Evolutionary conservation across 257 asterid species (phyloP).

Genomic region (Nyctanthes arbortristis): DNA sequence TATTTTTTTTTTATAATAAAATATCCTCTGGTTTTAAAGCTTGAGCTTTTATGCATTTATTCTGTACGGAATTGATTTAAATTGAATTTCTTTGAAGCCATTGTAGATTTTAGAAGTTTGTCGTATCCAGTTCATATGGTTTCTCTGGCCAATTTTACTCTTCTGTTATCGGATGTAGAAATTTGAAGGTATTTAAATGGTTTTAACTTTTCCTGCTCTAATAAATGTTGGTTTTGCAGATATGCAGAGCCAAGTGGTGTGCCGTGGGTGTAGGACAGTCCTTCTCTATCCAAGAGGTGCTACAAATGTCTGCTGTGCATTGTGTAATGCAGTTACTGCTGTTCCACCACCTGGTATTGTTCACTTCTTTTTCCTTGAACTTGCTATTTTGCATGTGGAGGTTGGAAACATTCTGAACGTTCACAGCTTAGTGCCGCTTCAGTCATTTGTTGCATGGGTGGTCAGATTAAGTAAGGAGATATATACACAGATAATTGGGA

Average conservation of each 20-base stretch:
- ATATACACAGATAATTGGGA: not conserved
- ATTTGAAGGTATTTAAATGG: not conserved
- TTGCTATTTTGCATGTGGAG: not conserved
- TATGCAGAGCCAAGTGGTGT: not conserved
- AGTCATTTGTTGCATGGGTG: not conserved
- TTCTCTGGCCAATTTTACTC: not conserved
- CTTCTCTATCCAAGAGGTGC: not conserved
- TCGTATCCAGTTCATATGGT: not conserved
- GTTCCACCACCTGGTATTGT: not conserved
- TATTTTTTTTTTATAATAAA: too few species aligned
- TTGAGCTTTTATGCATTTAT: not conserved
- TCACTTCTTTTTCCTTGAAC: not conserved
- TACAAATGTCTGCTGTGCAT: not conserved
- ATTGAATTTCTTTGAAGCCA: not conserved
- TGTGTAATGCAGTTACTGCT: not conserved
- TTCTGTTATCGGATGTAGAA: not conserved
- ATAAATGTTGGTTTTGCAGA: not conserved
- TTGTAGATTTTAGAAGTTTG: not conserved
- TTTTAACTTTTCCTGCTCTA: not conserved
- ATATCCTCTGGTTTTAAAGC: too few species aligned
- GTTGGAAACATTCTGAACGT: not conserved
- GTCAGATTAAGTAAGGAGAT: not conserved
- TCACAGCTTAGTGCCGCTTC: not conserved
- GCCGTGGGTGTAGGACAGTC: not conserved
- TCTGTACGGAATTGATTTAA: not conserved